Conservation (phyloP, 345 rosid genomes). For the Brassica cretica region DNA sequence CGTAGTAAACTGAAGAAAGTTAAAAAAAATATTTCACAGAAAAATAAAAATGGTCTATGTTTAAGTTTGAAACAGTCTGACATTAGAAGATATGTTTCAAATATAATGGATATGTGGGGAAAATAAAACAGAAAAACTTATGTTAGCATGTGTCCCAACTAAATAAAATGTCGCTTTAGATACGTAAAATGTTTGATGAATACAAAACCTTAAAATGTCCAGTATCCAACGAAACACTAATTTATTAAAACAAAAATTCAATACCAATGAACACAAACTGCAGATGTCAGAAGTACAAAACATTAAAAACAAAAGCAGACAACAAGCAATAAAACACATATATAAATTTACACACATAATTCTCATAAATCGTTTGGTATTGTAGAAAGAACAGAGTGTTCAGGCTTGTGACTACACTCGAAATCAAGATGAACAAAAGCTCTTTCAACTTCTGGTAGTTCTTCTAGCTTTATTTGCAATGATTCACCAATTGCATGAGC, state of each 20-base stretch:
- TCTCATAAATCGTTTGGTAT: constrained; percentile 52
- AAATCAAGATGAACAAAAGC: constrained; percentile 91
- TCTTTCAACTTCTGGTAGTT: constrained; percentile 80
- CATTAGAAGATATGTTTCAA: not conserved
- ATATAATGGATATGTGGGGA: not conserved
- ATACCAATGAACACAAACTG: not conserved
- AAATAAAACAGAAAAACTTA: not conserved
- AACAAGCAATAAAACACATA: not conserved
- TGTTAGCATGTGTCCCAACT: not conserved
- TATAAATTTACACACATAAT: constrained; percentile 2
- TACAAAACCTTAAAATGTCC: not conserved
- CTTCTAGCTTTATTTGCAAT: constrained; percentile 79
- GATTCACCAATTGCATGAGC: constrained; percentile 82
- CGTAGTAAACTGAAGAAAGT: not conserved
- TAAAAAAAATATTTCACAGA: not conserved
- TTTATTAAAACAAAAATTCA: not conserved
- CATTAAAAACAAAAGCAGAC: not conserved
- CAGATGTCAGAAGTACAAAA: constrained; percentile 1
- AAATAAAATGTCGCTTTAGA: not conserved
- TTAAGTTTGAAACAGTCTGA: not conserved
- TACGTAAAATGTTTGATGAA: not conserved
- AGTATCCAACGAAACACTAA: not conserved
- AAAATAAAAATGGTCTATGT: not conserved
- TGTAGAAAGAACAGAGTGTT: constrained; percentile 67
- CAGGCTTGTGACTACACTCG: constrained; percentile 90